Conservation (phyloP, 2,329 filamentous ascomycete species). For the Aspergillus sergii region DNA sequence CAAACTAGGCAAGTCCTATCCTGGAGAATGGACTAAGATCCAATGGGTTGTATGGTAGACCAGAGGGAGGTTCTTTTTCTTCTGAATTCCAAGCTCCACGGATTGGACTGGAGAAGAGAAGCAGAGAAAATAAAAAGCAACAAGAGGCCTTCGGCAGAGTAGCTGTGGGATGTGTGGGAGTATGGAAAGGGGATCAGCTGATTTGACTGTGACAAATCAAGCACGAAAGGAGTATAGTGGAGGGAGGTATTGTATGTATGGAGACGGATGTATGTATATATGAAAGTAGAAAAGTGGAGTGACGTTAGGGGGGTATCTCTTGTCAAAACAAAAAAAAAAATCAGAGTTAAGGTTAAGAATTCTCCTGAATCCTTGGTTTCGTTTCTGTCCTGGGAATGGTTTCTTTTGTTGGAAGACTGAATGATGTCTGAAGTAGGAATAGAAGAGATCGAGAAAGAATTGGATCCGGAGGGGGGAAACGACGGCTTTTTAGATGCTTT, state of each 20-base stretch:
- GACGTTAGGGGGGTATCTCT: background rate
- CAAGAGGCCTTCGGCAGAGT: background rate
- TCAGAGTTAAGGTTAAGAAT: background rate
- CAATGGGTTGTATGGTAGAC: constrained; percentile 28
- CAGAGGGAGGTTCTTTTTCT: constrained; percentile 22
- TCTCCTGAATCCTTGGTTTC: background rate
- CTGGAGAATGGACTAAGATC: constrained; percentile 32
- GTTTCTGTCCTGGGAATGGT: constrained; percentile 1
- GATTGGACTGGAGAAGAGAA: constrained; percentile 13
- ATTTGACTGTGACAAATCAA: constrained; percentile 26
- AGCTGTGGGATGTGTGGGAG: background rate
- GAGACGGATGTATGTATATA: background rate
- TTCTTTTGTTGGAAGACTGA: constrained; percentile 16
- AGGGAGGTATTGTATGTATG: background rate
- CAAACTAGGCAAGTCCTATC: constrained; percentile 37
- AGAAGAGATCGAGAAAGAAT: constrained; percentile 15
- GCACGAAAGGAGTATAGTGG: constrained; percentile 21
- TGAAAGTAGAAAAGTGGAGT: background rate
- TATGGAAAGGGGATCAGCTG: constrained; percentile 13
- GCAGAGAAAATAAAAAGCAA: constrained; percentile 12
- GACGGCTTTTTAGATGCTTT: constrained; percentile 20
- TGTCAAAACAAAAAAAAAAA: constrained; percentile 3
- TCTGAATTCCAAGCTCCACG: constrained; percentile 22
- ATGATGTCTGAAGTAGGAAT: constrained; percentile 13
- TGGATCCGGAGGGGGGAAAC: constrained; percentile 12